Percentiles rank a stretch among this genome's conserved stretches.
Conservation (phyloP, 2,329 filamentous ascomycete species). For the Alternaria rosae region DNA sequence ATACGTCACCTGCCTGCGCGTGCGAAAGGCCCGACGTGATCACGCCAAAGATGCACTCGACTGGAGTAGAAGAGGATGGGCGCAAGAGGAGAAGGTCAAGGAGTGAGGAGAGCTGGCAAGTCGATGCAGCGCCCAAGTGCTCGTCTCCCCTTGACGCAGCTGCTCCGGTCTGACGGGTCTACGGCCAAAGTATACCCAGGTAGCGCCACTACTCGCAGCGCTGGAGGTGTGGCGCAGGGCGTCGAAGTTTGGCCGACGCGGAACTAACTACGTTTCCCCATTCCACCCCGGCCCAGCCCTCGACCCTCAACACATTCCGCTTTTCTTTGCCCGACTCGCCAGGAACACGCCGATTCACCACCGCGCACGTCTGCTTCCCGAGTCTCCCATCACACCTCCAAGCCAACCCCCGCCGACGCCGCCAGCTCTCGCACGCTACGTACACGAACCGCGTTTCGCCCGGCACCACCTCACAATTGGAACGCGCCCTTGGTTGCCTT, state of each 20-base stretch:
- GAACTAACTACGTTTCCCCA: conserved; percentile 22
- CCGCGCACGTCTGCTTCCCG: not conserved
- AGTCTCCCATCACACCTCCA: not conserved
- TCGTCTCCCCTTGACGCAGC: not conserved
- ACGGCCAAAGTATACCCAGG: conserved; percentile 8
- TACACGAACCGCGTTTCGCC: conserved; percentile 8
- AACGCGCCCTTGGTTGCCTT: not conserved
- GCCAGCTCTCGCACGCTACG: not conserved
- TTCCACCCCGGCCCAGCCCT: conserved; percentile 6
- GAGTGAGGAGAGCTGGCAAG: not conserved
- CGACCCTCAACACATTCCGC: conserved; percentile 1
- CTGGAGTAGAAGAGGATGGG: not conserved
- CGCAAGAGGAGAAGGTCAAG: not conserved
- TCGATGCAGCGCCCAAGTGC: too few species aligned
- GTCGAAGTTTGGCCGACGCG: conserved; percentile 1
- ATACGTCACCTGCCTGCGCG: conserved; percentile 21
- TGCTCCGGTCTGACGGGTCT: not conserved
- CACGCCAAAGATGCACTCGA: not conserved
- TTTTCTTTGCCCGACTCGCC: not conserved
- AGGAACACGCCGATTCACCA: not conserved
- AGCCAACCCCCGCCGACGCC: not conserved
- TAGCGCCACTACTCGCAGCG: conserved; percentile 6
- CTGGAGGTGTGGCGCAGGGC: conserved; percentile 13
- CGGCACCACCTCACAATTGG: not conserved
- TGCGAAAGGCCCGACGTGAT: conserved; percentile 1